phyloP scores from a whole-genome alignment of 108 stramenopile species.

The Epipyxis sp. region DNA sequence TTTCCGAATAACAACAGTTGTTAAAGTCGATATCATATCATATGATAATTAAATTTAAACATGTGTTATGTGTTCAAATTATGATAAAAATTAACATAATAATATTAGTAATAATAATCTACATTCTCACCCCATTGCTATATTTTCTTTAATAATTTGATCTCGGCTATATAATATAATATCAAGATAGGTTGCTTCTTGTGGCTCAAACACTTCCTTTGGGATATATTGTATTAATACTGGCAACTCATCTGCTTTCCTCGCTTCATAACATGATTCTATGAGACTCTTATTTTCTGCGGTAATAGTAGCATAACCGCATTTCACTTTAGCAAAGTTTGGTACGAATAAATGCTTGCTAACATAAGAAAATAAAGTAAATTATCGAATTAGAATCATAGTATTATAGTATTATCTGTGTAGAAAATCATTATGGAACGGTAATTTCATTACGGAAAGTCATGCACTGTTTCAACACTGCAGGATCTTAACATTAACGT shows the following conservation, averaged over 20 bases:
- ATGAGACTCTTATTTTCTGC: conserved; percentile 71
- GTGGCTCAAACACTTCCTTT: conserved; percentile 52
- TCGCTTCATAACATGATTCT: conserved; percentile 75
- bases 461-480: no score
- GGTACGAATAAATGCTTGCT: conserved; percentile 88
- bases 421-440: no score
- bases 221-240: conserved; percentile 76
- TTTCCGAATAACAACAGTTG: no score
- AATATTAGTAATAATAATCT: conserved; percentile 40
- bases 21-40: no score
- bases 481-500: no score
- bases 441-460: no score
- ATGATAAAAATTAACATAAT: no score
- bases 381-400: neutral
- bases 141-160: conserved; percentile 80
- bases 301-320: conserved; percentile 61
- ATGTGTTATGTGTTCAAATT: neutral
- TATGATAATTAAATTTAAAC: no score
- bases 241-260: conserved; percentile 82
- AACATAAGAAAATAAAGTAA: neutral
- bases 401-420: no score
- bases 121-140: conserved; percentile 80
- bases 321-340: conserved; percentile 49
- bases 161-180: conserved; percentile 88
- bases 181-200: conserved; percentile 76